Percentiles rank a stretch among this genome's conserved stretches.
Conservation (phyloP, 1,139 yeast species). For the Chernovozyma sophiae-reginae region DNA sequence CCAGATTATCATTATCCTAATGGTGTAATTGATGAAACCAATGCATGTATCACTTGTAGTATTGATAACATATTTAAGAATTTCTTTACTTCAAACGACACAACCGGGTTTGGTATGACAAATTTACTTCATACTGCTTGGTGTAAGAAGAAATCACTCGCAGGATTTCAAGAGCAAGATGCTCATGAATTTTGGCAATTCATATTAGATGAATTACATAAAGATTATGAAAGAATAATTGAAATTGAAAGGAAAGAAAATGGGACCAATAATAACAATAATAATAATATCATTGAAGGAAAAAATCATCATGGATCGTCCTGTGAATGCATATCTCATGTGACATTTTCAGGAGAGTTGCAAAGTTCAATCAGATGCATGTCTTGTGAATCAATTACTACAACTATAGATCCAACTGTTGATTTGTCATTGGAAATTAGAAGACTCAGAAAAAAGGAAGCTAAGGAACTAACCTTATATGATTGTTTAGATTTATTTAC, state of each 20-base stretch:
- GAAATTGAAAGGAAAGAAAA: slow-evolving; percentile 3
- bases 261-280: not conserved
- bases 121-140: slow-evolving; percentile 74
- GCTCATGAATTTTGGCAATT: slow-evolving; percentile 98
- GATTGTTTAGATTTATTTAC: slow-evolving; percentile 79
- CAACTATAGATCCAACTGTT: slow-evolving; percentile 82
- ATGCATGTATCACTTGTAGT: slow-evolving; percentile 78
- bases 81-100: slow-evolving; percentile 51
- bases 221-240: slow-evolving; percentile 33
- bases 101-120: slow-evolving; percentile 72
- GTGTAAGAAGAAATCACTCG: slow-evolving; percentile 76
- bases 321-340: slow-evolving; percentile 79
- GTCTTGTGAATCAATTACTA: slow-evolving; percentile 59
- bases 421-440: slow-evolving; percentile 77
- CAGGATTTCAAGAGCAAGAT: slow-evolving; percentile 96
- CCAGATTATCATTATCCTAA: slow-evolving; percentile 14
- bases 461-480: slow-evolving; percentile 32
- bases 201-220: slow-evolving; percentile 77
- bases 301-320: slow-evolving; percentile 1
- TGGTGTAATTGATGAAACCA: slow-evolving; percentile 31
- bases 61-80: slow-evolving; percentile 71
- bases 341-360: slow-evolving; percentile 70
- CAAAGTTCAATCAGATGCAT: slow-evolving; percentile 73
- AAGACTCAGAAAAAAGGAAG: slow-evolving; percentile 15
- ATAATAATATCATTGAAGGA: not conserved